These are phyloP conservation scores for Stenogyne calaminthoides DNA, from an alignment of 305 asterid species.

Conservation along the genomic window DNA sequence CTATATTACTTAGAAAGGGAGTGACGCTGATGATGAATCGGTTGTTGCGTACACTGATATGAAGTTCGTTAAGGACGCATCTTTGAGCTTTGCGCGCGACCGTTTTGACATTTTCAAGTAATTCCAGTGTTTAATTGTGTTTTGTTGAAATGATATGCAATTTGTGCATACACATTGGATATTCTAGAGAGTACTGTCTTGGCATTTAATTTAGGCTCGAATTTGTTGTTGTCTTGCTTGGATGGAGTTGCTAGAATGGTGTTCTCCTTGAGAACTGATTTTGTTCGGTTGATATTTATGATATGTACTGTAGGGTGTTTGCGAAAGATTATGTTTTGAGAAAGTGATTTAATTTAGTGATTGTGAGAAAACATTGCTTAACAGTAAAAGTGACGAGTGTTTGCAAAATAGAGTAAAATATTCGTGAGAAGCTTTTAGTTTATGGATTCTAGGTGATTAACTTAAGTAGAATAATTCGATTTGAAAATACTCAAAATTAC, in stretches of 20 bases:
- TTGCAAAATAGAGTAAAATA: too few relatives aligned
- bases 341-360: too few relatives aligned
- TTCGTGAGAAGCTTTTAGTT: too few relatives aligned
- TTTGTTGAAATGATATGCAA: not conserved
- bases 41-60: slow-evolving; percentile 46
- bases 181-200: not conserved
- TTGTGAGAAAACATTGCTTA: too few relatives aligned
- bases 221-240: not conserved
- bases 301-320: not conserved
- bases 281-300: not conserved
- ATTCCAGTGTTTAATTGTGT: not conserved
- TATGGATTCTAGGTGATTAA: too few relatives aligned
- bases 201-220: not conserved
- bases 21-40: slow-evolving; percentile 29
- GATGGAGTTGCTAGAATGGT: not conserved
- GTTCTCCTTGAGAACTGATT: not conserved
- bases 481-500: too few relatives aligned
- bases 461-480: too few relatives aligned
- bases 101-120: slow-evolving; percentile 88
- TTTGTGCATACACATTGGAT: not conserved
- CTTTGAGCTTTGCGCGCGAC: slow-evolving; percentile 74
- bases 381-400: too few relatives aligned
- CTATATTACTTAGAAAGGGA: slow-evolving; percentile 42
- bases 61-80: slow-evolving; percentile 68
- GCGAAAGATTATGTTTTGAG: too few relatives aligned